These are phyloP conservation scores for Phycomyces blakesleeanus DNA, from an alignment of 192 early-diverging fungal genomes.

Conservation along the genomic window DNA sequence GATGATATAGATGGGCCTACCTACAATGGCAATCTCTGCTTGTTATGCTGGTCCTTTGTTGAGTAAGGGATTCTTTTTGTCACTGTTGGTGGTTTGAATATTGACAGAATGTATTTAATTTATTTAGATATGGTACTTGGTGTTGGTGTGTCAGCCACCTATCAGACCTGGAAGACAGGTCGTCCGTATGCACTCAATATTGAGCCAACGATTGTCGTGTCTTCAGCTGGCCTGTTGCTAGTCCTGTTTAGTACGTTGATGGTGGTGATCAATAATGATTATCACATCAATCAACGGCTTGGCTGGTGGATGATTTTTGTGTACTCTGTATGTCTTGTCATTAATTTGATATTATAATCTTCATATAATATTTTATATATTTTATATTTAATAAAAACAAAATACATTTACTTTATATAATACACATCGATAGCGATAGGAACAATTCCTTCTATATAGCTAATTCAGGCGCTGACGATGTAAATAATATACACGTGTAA, in stretches of 20 bases:
- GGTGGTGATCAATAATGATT: constrained; percentile 53
- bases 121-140: constrained; percentile 72
- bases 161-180: constrained; percentile 45
- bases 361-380: too few species aligned
- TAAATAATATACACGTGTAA: too few species aligned
- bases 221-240: constrained; percentile 63
- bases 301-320: constrained; percentile 55
- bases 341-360: constrained; percentile 63
- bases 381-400: too few species aligned
- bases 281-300: constrained; percentile 52
- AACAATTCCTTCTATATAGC: too few species aligned
- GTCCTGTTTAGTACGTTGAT: constrained; percentile 55
- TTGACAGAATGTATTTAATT: neutral
- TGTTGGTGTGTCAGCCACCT: constrained; percentile 68
- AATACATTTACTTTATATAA: too few species aligned
- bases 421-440: too few species aligned
- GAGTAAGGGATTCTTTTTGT: constrained; percentile 42
- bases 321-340: constrained; percentile 55
- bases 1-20: constrained; percentile 74
- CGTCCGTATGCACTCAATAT: constrained; percentile 52
- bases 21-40: constrained; percentile 91
- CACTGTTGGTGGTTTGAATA: neutral
- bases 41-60: constrained; percentile 94
- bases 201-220: constrained; percentile 64
- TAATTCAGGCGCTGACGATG: too few species aligned